Evolutionary conservation across 1,284 basidiomycete species (phyloP).

Genomic region (Cerioporus squamosus): DNA sequence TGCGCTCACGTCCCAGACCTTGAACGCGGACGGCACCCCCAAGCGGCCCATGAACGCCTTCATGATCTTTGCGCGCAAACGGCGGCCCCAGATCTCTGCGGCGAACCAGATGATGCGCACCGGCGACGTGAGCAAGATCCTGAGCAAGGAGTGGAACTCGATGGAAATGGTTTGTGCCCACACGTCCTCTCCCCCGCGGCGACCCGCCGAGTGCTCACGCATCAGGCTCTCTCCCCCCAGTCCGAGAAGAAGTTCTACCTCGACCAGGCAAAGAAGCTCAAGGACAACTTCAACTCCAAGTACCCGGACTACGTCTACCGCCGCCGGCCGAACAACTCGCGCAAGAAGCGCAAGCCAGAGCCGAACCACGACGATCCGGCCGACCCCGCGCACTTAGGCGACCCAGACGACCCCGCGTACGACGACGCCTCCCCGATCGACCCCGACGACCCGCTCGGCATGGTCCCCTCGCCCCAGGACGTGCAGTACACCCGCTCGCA

Average conservation of each 20-base stretch:
- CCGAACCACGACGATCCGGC: constrained; percentile 37
- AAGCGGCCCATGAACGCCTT: constrained; percentile 90
- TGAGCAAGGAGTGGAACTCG: constrained; percentile 79
- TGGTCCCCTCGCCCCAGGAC: constrained; percentile 22
- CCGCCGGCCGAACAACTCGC: constrained; percentile 80
- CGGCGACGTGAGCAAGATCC: constrained; percentile 82
- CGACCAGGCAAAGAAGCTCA: constrained; percentile 80
- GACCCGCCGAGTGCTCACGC: background rate
- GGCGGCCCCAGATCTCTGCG: constrained; percentile 78
- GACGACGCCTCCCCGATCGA: constrained; percentile 36
- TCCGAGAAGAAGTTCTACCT: constrained; percentile 83
- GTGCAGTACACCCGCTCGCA: constrained; percentile 27
- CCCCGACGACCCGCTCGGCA: constrained; percentile 26
- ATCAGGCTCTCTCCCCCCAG: constrained; percentile 49
- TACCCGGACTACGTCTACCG: constrained; percentile 88
- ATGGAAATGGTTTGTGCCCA: constrained; percentile 64
- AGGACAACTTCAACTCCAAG: constrained; percentile 82
- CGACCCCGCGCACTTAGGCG: constrained; percentile 31
- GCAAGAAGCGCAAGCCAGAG: constrained; percentile 67
- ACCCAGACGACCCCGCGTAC: constrained; percentile 45
- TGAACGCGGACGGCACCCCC: constrained; percentile 83
- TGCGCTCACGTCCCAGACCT: constrained; percentile 71
- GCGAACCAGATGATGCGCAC: constrained; percentile 86
- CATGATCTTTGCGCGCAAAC: constrained; percentile 86
- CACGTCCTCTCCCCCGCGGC: constrained; percentile 4